Evolutionary conservation across 2,329 filamentous ascomycete genomes (phyloP), one percentile per base, ranked within the genome.

Genomic region (Tolypocladium album): DNA sequence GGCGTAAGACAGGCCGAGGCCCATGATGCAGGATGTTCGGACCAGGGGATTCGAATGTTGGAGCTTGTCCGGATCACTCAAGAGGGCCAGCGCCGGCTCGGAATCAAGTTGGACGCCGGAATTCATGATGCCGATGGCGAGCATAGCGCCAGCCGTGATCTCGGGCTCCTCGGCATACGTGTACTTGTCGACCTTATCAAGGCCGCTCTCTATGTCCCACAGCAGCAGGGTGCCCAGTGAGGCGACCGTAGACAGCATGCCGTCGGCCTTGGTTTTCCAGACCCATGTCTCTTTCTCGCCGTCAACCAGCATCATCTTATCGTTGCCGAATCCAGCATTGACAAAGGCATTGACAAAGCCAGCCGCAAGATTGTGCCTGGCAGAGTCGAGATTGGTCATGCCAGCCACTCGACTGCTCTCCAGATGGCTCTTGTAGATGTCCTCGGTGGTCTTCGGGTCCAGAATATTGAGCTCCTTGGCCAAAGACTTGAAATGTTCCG

Each of bases 391-490:
- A 71, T 97, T 97, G 13, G 93, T 97, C 76, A 96, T 84, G 42
- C 92, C 92, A 31, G 91, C 90, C 58, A 95, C 94, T 63, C 95
- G 86, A 68, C 88, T 96, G 77, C 90, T 97, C 76, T 99, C 94
- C 6, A 99, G 83, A 75, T 99, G 94, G 70, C 92, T 96, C 80
- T 99, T 99, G 83, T 99, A 99, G 68, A 99, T 99, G 69, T 99
- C 95, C 72, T 99, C 94, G 0, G 93, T 95, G 52, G 90, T 90
- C 79, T 97, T 97, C 42, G 94, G 94, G 64, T 99, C 94, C 50
- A 97, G 80, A 58, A 99, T 93, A 74, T 99, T 97, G 59, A 99
- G 82, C 73, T 99, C 94, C 76, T 97, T 97, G 61, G 88, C 95
- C 39, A 99, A 80, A 6, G 89, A 85, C 75, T 96, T 96, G 82